Percentiles rank a stretch among this genome's conserved stretches.
These are phyloP conservation scores for Chaetomiaceae sp. DNA, from an alignment of 2,329 filamentous ascomycete species.

Conservation along the genomic window DNA sequence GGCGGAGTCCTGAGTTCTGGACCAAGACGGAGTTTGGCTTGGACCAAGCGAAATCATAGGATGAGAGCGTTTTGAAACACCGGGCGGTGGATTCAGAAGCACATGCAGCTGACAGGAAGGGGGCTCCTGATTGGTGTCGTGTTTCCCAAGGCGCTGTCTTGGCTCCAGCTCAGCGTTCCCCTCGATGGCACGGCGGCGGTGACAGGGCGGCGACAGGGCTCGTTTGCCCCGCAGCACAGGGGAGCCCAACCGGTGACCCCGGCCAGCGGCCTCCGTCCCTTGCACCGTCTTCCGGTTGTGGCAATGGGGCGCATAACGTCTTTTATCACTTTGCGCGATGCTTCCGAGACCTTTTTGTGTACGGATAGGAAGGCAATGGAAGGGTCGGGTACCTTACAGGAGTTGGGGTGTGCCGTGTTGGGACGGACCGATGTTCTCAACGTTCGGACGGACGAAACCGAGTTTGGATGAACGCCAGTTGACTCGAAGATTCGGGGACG, in stretches of 20 bases:
- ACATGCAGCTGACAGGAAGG: slow-evolving; percentile 10
- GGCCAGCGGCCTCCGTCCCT: background rate
- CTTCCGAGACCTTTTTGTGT: too few species aligned
- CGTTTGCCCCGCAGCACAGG: background rate
- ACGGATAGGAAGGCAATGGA: too few species aligned
- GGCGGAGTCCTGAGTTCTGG: slow-evolving; percentile 8
- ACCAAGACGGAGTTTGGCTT: slow-evolving; percentile 6
- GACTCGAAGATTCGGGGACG: too few species aligned
- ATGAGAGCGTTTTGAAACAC: slow-evolving; percentile 6
- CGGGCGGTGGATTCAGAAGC: slow-evolving; percentile 22
- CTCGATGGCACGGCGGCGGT: background rate
- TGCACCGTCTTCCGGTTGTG: too few species aligned
- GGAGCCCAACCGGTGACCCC: too few species aligned
- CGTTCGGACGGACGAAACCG: too few species aligned
- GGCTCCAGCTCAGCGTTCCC: slow-evolving; percentile 7
- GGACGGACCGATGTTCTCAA: too few species aligned
- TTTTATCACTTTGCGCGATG: too few species aligned
- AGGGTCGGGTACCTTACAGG: too few species aligned
- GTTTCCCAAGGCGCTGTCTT: slow-evolving; percentile 20
- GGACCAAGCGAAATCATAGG: slow-evolving; percentile 23
- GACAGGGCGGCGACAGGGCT: background rate
- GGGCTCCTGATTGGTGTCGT: slow-evolving; percentile 20
- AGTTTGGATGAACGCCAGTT: too few species aligned
- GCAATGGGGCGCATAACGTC: too few species aligned
- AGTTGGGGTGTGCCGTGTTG: too few species aligned